A percentile compares a stretch with the other conserved stretches of the same genome.
These are phyloP conservation scores for Podila clonocystis DNA, from an alignment of 192 early-diverging fungal genomes.

Conservation along the genomic window DNA sequence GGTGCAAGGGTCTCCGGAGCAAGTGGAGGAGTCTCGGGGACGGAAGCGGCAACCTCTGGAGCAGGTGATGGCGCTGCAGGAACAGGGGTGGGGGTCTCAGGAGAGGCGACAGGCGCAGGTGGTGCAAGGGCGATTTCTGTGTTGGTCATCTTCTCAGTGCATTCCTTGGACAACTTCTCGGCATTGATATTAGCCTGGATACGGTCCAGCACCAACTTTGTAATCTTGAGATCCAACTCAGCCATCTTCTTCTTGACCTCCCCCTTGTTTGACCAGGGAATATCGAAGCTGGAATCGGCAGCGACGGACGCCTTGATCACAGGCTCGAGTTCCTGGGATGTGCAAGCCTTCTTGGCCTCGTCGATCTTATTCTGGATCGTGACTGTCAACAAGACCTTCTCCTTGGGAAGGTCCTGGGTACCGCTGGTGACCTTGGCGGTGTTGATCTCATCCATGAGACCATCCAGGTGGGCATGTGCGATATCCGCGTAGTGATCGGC, in stretches of 20 bases:
- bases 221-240: constrained; percentile 16
- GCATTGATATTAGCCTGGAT: constrained; percentile 26
- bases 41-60: not conserved
- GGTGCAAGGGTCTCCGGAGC: not conserved
- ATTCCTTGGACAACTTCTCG: constrained; percentile 35
- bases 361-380: constrained; percentile 21
- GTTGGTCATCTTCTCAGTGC: constrained; percentile 45
- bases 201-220: constrained; percentile 11
- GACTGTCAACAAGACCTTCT: constrained; percentile 1
- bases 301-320: constrained; percentile 15
- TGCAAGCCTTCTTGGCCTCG: constrained; percentile 25
- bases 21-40: not conserved
- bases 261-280: constrained; percentile 24
- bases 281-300: constrained; percentile 5
- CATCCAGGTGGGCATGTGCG: constrained; percentile 18
- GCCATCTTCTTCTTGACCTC: constrained; percentile 22
- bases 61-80: too few relatives aligned
- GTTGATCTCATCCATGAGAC: constrained; percentile 23
- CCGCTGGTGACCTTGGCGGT: constrained; percentile 27
- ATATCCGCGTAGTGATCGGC: constrained; percentile 33
- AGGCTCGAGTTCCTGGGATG: constrained; percentile 16
- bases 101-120: not conserved
- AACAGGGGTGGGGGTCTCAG: not conserved
- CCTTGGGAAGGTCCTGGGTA: constrained; percentile 14
- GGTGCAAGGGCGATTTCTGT: constrained; percentile 10